Base-by-base conservation (phyloP, 2,329 filamentous ascomycete genomes). In the Alternaria dauci region DNA sequence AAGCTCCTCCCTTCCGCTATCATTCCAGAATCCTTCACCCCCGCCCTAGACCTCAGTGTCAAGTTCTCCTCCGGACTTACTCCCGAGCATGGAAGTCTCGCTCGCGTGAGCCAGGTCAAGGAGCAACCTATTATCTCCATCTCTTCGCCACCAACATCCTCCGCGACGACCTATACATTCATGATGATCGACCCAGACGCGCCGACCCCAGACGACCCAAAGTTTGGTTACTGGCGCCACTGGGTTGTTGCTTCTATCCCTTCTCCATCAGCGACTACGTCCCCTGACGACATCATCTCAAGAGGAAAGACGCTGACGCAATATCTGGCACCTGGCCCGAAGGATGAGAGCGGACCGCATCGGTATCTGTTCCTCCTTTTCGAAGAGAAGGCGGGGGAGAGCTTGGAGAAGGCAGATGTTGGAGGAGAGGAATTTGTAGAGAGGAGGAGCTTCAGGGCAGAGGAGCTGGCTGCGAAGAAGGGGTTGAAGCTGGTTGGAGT, bases 211-310 rank as follows among this genome's bases (percentile, higher is more conserved):
- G 82, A 84, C 36, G 82, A 86, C 52, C 84, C 83, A 6, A 85
- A 83, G 66, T 86, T 84, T 67, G 82, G 83, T 0, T 86, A 83
- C 67, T 86, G 84, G 84, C 77, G 84, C 20, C 85, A 87, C 66
- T 86, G 83, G 82, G 78, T 87, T 26, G 70, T 85, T 0, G 59
- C 65, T 2, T 53, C 58, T 3, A 68, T 78, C 14, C 55, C 53
- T 0, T 28, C 58, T 1, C 26, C 51, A 4, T 42, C 61, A 8
- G 39, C 57, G 3, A 28, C 18, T 0, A n/a, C 55, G 2, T 44
- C 60, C 12, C 36, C 50, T 4, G 32, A 55, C 4, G 53, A 66
- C 20, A 59, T 67, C 28, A 42, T 61, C n/a, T 26, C 63, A 0
- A 54, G 48, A 1, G 73, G 71, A 5, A 67, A 55, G 4, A 72